Evolutionary conservation across 768 basidiomycete genomes (phyloP), one percentile per base, ranked within the genome.

Genomic region (Zangia roseola): DNA sequence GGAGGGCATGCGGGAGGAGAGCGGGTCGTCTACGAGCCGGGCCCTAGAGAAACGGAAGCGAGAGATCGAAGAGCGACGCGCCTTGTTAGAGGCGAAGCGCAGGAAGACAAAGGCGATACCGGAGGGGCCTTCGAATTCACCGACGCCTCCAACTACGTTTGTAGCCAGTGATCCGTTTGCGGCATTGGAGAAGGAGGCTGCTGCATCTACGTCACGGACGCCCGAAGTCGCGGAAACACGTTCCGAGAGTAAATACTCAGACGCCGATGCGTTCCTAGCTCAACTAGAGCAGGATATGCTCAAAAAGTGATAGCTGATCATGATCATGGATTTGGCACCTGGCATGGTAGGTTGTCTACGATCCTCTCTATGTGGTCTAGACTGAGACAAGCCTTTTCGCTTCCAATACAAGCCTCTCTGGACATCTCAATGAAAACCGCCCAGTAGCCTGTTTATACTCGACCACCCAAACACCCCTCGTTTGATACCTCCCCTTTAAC

Each of bases 41-140:
- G 75, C 76, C 30, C 52, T 71, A 43, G 83, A 85, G 67, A 90
- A 89, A 69, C 73, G 87, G 59, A 87, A 86, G 64, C 72, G 83
- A 50, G 85, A 89, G 48, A 56, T 88, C 1, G 88, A 88, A 61
- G 85, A 88, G 59, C 71, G 88, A 49, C 68, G 73, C 26, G 68
- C 69, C 56, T 33, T 81, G 52, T 55, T 90, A 20, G 84, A 86
- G 38, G 84, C 83, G 21, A 88, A 88, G 67, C 75, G 86, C 53
- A 74, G 74, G 57, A 91, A 88, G 67, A 57, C 71, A 35, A 70
- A 56, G 45, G 24, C 21, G 19, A n/a, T 1, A 24, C 50, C 43
- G 6, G 54, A 56, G 5, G 55, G 38, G 31, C 47, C 51, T 16
- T 45, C 42, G 16, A 26, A 8, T 24, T 47, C 54, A 1, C 24